Evolutionary conservation across 2,329 filamentous ascomycete species (phyloP).

Genomic region (Leptoxyphium fumago): DNA sequence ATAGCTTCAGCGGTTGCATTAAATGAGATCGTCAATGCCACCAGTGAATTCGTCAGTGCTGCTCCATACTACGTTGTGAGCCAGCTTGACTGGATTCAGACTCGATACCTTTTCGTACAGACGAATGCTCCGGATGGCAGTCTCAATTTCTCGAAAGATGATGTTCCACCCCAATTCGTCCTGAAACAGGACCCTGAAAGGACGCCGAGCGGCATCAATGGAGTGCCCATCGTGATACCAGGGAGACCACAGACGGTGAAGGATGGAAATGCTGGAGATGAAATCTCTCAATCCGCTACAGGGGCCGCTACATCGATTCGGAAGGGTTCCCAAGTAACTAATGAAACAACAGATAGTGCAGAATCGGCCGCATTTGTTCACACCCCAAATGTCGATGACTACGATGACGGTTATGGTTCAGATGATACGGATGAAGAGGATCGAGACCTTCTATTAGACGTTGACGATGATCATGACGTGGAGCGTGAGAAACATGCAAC

Average conservation of each 20-base stretch:
- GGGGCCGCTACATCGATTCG: too few relatives aligned
- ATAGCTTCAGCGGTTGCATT: constrained; percentile 51
- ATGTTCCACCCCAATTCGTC: constrained; percentile 9
- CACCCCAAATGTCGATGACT: not conserved
- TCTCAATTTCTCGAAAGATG: constrained; percentile 5
- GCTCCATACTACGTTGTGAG: constrained; percentile 56
- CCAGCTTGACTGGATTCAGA: constrained; percentile 76
- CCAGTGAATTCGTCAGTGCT: constrained; percentile 41
- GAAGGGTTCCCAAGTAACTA: not conserved
- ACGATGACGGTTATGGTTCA: constrained; percentile 19
- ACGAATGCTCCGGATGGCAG: constrained; percentile 10
- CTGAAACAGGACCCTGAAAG: constrained; percentile 27
- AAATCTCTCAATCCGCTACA: not conserved
- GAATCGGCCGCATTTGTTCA: too few relatives aligned
- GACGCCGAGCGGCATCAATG: constrained; percentile 26
- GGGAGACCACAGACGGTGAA: constrained; percentile 26
- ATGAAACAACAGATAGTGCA: not conserved
- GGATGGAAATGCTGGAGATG: not conserved
- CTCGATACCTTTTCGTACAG: constrained; percentile 63
- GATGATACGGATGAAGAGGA: constrained; percentile 36
- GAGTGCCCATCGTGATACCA: constrained; percentile 34
- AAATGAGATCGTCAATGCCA: constrained; percentile 72
- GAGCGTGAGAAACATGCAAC: not conserved
- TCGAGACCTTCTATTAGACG: constrained; percentile 23
- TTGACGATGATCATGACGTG: constrained; percentile 2